Percentiles rank a stretch among this genome's conserved stretches.
phyloP scores from a whole-genome alignment of 805 yeast genomes.

The Tetrapisispora arboricola region DNA sequence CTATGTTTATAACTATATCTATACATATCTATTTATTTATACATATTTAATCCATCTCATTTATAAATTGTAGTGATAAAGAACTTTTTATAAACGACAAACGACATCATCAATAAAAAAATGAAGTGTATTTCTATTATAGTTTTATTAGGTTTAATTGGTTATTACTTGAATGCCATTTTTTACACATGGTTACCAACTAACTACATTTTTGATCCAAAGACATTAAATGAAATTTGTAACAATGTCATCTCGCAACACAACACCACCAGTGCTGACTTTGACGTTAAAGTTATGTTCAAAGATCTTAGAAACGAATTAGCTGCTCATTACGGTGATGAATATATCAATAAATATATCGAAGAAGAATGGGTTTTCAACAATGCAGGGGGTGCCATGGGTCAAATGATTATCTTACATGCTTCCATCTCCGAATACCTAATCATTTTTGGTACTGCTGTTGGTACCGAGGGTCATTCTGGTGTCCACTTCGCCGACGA shows the following conservation, averaged over 20 bases:
- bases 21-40: no score
- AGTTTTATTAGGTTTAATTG: conserved; percentile 12
- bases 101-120: not conserved
- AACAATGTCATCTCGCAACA: conserved; percentile 43
- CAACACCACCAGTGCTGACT: conserved; percentile 33
- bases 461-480: conserved; percentile 93
- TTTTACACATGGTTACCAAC: conserved; percentile 60
- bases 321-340: conserved; percentile 58
- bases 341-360: conserved; percentile 58
- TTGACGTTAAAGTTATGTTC: conserved; percentile 52
- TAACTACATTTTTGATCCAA: conserved; percentile 61
- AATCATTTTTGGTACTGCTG: conserved; percentile 86
- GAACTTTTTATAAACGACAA: not conserved
- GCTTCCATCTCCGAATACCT: conserved; percentile 90
- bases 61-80: no score
- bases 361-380: conserved; percentile 89
- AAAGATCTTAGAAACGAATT: conserved; percentile 49
- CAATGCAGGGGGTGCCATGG: conserved; percentile 99
- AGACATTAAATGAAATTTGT: conserved; percentile 47
- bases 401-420: conserved; percentile 87
- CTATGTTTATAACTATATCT: no score
- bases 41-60: no score
- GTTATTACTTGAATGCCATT: conserved; percentile 22
- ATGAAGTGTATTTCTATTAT: conserved; percentile 18
- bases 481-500: conserved; percentile 98